Percentiles rank a stretch among this genome's conserved stretches.
Conservation (phyloP, 1,284 basidiomycete genomes). For the Grifola frondosa region DNA sequence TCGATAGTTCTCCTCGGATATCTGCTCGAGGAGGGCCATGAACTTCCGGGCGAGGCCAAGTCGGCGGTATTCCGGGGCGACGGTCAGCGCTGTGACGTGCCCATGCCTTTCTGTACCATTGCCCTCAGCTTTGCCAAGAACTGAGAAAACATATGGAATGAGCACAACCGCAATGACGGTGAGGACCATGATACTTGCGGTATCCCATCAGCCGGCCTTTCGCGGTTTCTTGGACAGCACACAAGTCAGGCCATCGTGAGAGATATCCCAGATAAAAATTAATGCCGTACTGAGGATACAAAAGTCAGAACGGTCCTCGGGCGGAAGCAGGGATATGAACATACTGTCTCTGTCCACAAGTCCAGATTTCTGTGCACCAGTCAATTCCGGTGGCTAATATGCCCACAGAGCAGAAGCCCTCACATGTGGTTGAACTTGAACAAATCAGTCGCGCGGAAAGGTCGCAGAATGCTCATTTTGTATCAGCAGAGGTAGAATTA, state of each 20-base stretch:
- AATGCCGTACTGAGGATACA: slow-evolving; percentile 66
- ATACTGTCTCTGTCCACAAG: slow-evolving; percentile 90
- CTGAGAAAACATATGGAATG: slow-evolving; percentile 38
- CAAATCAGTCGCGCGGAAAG: slow-evolving; percentile 84
- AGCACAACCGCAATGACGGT: neutral
- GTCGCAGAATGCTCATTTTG: slow-evolving; percentile 77
- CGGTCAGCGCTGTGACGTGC: slow-evolving; percentile 89
- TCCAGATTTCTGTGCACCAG: slow-evolving; percentile 73
- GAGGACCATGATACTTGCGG: slow-evolving; percentile 63
- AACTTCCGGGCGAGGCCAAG: slow-evolving; percentile 80
- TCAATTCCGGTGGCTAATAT: slow-evolving; percentile 1
- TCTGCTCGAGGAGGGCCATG: slow-evolving; percentile 79
- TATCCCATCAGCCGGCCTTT: slow-evolving; percentile 85
- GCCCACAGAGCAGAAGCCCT: slow-evolving; percentile 23
- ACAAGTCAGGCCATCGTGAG: slow-evolving; percentile 87
- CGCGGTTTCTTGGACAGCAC: slow-evolving; percentile 77
- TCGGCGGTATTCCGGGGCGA: slow-evolving; percentile 88
- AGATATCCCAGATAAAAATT: slow-evolving; percentile 87
- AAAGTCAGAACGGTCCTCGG: neutral
- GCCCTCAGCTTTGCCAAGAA: slow-evolving; percentile 87
- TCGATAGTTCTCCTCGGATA: slow-evolving; percentile 74
- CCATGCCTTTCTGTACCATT: slow-evolving; percentile 75
- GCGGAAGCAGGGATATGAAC: slow-evolving; percentile 21
- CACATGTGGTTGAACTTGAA: slow-evolving; percentile 92
- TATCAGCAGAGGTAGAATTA: neutral